Base-by-base conservation (phyloP, 2,329 filamentous ascomycete species). In the Fonsecaea nubica region DNA sequence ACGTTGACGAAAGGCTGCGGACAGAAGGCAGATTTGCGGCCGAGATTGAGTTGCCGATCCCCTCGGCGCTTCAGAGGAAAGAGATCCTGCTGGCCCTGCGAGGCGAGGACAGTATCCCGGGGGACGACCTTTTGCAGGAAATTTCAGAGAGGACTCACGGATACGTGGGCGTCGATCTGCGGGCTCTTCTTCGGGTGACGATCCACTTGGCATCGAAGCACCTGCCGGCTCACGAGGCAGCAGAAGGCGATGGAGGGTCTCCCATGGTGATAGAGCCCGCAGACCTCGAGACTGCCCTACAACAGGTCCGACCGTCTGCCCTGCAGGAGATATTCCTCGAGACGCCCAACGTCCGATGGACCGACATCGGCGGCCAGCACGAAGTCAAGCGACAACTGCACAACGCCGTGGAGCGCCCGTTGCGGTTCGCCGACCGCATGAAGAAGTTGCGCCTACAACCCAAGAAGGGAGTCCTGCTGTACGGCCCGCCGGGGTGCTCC, bases 401-500 rank as follows among this genome's bases (percentile, higher is more conserved):
- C 69, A 80, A 85, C 64, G 85, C 86, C 15, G 83, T 87, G 12
- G 82, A 87, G 65, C 83, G 86, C 71, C 86, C 86, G 5, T 79
- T 87, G 59, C 86, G 83, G 77, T 77, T 84, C 63, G 81, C 84
- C 2, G 81, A 84, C 54, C 75, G 81, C 35, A 83, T 88, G 78
- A 77, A 78, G 60, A 76, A 80, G 66, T 77, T 86, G 15, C 82
- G 83, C 59, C 77, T 84, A 30, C 84, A 85, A 36, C 88, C 89
- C 0, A 89, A 90, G 63, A 96, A 94, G 75, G 93, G 93, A 0
- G 87, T 97, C 15, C 84, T 98, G 6, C 85, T 98, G 2, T 97
- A 97, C 77, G 94, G 94, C 0, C 94, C 94, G 0, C 94, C 94
- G 0, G 94, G 94, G 3, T 97, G 94, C 79, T 96, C 93, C 70